Evolutionary conservation across 768 basidiomycete species (phyloP).

Genomic region (Termitomyces sp.): DNA sequence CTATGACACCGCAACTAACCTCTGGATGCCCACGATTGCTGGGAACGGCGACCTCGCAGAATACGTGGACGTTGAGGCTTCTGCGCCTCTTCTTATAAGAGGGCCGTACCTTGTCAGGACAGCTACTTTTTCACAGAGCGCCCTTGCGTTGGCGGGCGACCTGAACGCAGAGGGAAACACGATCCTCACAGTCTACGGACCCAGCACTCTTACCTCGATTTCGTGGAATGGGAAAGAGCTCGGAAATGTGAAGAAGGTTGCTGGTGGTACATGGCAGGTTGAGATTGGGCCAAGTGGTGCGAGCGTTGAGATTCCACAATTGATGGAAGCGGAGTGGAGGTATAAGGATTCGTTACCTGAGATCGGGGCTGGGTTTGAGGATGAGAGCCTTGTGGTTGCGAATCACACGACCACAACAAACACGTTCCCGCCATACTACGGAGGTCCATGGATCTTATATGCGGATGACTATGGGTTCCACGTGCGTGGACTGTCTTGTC

Average conservation of each 20-base stretch:
- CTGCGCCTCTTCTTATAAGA: constrained; percentile 9
- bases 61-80: constrained; percentile 8
- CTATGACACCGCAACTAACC: constrained; percentile 10
- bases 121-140: constrained; percentile 3
- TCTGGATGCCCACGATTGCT: constrained; percentile 14
- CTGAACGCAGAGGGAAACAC: neutral
- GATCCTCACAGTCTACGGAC: constrained; percentile 10
- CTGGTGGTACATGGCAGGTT: constrained; percentile 4
- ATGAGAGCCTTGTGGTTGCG: constrained; percentile 6
- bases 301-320: constrained; percentile 5
- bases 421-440: constrained; percentile 11
- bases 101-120: constrained; percentile 12
- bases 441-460: constrained; percentile 14
- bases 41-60: constrained; percentile 8
- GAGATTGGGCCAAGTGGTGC: neutral
- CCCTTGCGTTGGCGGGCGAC: constrained; percentile 11
- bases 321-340: constrained; percentile 8
- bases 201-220: constrained; percentile 1
- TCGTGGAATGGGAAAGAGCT: constrained; percentile 11
- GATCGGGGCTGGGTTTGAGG: constrained; percentile 4
- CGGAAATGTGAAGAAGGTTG: neutral
- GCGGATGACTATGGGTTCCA: constrained; percentile 16
- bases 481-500: neutral
- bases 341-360: constrained; percentile 13
- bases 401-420: constrained; percentile 12